Evolutionary conservation across 2,329 filamentous ascomycete species (phyloP).

Genomic region (Aureobasidium melanogenum): DNA sequence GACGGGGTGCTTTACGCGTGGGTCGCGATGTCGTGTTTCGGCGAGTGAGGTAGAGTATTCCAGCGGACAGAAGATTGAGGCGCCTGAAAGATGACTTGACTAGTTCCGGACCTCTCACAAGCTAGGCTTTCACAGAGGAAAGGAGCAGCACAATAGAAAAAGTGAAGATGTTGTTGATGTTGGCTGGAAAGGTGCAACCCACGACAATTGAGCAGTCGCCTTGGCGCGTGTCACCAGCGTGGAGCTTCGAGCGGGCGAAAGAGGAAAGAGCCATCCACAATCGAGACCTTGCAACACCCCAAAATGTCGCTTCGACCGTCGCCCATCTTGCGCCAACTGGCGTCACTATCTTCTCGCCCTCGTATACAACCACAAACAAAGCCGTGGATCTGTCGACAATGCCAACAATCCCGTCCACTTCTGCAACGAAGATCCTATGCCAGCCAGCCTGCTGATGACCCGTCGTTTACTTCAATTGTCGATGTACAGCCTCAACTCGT

Average conservation of each 20-base stretch:
- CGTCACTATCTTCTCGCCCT: conserved; percentile 2
- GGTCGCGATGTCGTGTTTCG: not conserved
- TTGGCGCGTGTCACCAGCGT: conserved; percentile 8
- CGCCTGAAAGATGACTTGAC: not conserved
- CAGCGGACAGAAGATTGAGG: not conserved
- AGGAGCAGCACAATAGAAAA: not conserved
- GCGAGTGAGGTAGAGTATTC: not conserved
- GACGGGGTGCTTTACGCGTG: conserved; percentile 1
- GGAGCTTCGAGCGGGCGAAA: not conserved
- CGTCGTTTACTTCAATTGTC: conserved; percentile 73
- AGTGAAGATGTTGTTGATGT: not conserved
- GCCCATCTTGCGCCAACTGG: conserved; percentile 9
- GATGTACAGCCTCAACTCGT: conserved; percentile 79
- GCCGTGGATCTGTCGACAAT: conserved; percentile 22
- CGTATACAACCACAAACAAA: not conserved
- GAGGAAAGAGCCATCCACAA: not conserved
- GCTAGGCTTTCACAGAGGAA: not conserved
- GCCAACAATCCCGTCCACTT: conserved; percentile 15
- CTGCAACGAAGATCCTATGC: conserved; percentile 27
- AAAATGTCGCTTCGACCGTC: conserved; percentile 9
- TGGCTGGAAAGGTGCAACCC: not conserved
- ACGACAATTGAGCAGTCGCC: not conserved
- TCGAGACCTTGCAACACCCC: not conserved
- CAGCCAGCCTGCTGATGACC: conserved; percentile 58
- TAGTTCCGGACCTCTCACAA: not conserved